Evolutionary conservation across 2,329 filamentous ascomycete genomes (phyloP), one percentile per base, ranked within the genome.

Genomic region (Diatrype stigma): DNA sequence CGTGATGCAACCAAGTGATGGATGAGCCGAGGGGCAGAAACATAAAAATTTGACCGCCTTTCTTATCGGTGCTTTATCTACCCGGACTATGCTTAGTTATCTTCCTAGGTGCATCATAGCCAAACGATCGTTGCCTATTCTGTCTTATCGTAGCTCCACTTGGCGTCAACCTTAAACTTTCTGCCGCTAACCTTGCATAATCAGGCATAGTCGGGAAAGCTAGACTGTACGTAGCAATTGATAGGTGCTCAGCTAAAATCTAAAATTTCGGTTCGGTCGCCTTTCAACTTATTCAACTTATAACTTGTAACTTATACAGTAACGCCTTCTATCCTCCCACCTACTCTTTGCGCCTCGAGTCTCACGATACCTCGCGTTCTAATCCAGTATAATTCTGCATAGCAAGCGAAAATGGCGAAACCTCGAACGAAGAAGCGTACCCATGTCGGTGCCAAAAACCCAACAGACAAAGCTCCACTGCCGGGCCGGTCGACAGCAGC

Each of bases 351-450:
- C 26, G 26, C 26, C 26, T 30, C 26, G 26, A 30, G 26, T 30
- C 10, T 30, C 10, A 30, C 26, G 10, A 30, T 10, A 30, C 26
- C n/a, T 22, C 21, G 5, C 5, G 16, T 22, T 44, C 16, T 28
- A 37, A 12, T 17, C 12, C 12, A 17, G 14, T 16, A 5, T 6
- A 16, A 16, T 37, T 37, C 34, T 37, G 26, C 10, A 30, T 30
- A 30, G 26, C 10, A 30, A 30, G 6, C 6, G 26, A 30, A 30
- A 63, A 96, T 96, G 92, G 90, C 89, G 34, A 87, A 86, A 69
- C 80, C 81, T 73, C 79, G 90, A 64, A 85, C 84, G 47, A 96
- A 96, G 77, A 96, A 93, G 81, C 85, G 90, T 68, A 96, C 92
- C 54, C 91, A 96, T 70, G 71, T 86, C 49, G 84, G 86, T 54